Base-by-base conservation (phyloP, 805 yeast species). In the Cyberlindnera saturnus region DNA sequence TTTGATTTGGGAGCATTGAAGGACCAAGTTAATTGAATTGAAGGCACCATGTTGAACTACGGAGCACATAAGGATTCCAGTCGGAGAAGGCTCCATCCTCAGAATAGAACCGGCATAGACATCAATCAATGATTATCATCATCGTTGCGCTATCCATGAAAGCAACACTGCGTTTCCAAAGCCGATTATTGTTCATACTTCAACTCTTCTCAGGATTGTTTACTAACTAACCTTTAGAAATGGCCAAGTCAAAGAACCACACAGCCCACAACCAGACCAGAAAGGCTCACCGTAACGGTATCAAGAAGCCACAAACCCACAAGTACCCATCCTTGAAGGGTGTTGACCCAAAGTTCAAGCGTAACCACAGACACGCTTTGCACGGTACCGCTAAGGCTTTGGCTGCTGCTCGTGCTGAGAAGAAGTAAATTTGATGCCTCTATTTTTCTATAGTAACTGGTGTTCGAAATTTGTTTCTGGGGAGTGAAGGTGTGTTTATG, bases 231-330 rank as follows among this genome's bases (percentile, higher is more conserved):
- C 42, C 16, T 26, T 50, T 61, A 66, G 67, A 72, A 76, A 91
- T 93, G 99, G 73, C 99, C 75, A 93, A 93, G 81, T 91, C 98
- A 62, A 93, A 93, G 96, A 93, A 93, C 79, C 98, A 93, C 75
- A 93, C 99, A 77, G 90, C 89, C 77, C 99, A 93, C 79, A 93
- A 93, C 95, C 98, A 91, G 79, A 86, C 85, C 89, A 86, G 76
- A 73, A 93, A 93, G 95, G 98, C 98, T 69, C 99, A 93, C 97
- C 90, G 84, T 73, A 93, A 93, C 86, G 99, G 99, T 80, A 91
- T 93, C 81, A 91, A 91, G 86, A 93, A 91, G 90, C 96, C 97
- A 65, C 86, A 81, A 83, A 84, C 96, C 69, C 76, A 81, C 95
- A 90, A 87, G 81, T 89, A 91, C 83, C 96, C 96, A 62, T 90